Evolutionary conservation across 179 eudicot species (phyloP).

Genomic region (Kewa caespitosa): DNA sequence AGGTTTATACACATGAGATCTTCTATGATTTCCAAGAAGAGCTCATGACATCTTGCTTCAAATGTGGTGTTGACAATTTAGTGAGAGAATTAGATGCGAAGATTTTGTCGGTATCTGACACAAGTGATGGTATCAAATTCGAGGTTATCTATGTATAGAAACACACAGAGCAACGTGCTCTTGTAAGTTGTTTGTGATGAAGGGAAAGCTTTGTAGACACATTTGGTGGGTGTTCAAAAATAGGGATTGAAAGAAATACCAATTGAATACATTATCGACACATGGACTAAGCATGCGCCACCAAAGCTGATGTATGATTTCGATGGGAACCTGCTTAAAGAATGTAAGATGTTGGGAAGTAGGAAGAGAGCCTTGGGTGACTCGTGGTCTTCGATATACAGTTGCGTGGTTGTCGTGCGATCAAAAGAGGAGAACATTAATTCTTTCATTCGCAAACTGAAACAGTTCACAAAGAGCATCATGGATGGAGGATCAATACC

Average conservation of each 20-base stretch:
- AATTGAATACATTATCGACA: background rate
- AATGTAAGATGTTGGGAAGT: background rate
- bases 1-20: background rate
- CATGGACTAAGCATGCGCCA: background rate
- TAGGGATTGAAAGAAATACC: background rate
- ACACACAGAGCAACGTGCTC: background rate
- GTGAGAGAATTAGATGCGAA: background rate
- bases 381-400: background rate
- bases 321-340: background rate
- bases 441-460: background rate
- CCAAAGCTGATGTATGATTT: background rate
- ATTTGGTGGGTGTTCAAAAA: background rate
- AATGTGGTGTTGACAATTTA: background rate
- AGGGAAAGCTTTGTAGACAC: background rate
- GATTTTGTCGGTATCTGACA: too few relatives aligned
- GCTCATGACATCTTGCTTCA: background rate
- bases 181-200: background rate
- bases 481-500: background rate
- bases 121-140: too few relatives aligned
- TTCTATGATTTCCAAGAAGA: background rate
- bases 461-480: too few relatives aligned
- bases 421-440: background rate
- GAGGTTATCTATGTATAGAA: background rate
- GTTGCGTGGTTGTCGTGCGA: background rate
- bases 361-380: background rate